Evolutionary conservation across 2,329 filamentous ascomycete species (phyloP), one percentile per base, ranked within the genome.

Genomic region (Graphilbum ipis-grandicollis): DNA sequence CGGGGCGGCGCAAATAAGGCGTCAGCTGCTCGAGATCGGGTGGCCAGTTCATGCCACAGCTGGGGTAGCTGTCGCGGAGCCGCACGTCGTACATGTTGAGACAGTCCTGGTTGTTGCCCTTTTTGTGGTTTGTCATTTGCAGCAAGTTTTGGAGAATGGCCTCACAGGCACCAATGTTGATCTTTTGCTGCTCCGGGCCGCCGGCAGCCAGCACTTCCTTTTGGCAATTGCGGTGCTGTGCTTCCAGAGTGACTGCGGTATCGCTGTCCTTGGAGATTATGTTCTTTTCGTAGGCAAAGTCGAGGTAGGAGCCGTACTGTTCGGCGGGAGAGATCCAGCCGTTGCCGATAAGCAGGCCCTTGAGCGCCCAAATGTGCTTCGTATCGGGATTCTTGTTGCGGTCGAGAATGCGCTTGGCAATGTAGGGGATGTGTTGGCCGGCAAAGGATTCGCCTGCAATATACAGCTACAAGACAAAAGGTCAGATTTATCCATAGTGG

Each of bases 31-130:
- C 56, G 50, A 98, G 65, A 57, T 98, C 90, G 44, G 85, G 80
- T 23, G 90, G 90, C 92, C 92, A 98, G 60, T 85, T 88, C 86
- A 93, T 93, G 46, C 90, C 90, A 55, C 90, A 98, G 43, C 77
- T 79, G 5, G 82, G 79, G 55, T 72, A 84, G 7, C 61, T 62
- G 56, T 98, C 90, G 44, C 66, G 75, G 33, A 94, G 67, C 33
- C 88, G 82, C 37, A 96, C 70, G 54, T 99, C 90, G 56, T 99
- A 99, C 83, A 96, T 94, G 60, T 98, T 99, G 53, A 76, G 56
- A 56, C 92, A 98, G 49, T 73, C 55, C 15, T 55, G 49, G 31
- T 68, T 54, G 35, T 66, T 63, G 39, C 68, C 56, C 17, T 64
- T 62, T 13, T 60, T 62, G 26, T 60, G 40, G 37, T 52, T 58